Evolutionary conservation across 2,329 filamentous ascomycete species (phyloP), one percentile per base, ranked within the genome.

Genomic region (Rasamsonia emersonii): DNA sequence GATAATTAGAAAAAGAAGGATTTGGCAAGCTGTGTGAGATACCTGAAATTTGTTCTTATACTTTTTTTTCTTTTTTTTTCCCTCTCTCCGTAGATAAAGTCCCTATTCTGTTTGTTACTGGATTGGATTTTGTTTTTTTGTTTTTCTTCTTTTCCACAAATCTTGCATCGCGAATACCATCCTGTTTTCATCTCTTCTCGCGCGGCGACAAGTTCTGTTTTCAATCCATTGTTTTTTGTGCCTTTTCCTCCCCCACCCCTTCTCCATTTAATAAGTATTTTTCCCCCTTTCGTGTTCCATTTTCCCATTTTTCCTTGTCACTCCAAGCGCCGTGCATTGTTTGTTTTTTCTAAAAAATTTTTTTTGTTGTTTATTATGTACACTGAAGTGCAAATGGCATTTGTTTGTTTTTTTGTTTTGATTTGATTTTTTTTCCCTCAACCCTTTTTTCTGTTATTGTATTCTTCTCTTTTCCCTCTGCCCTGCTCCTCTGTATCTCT

Each of bases 371-470:
- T 41, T 37, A 38, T 42, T 42, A 44, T 58, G 54, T 59, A 58
- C 52, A 56, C 56, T 57, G 55, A 54, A 58, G 54, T 53, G 53
- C 52, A 18, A 30, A 19, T 14, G 28, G 18, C 28, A 26, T 32
- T 35, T 32, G 17, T 20, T 28, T 20, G 13, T 28, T 31, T 28
- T 28, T 28, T 38, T 40, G 37, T 33, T 38, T 40, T 32, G 30
- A 37, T 40, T 30, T 28, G 37, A 23, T 36, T 31, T 37, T 17
- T 34, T 19, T 32, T 36, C 34, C 31, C 27, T 28, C 32, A 38
- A 33, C 31, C 35, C 30, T 40, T 35, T 32, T 36, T 32, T 39
- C 36, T 24, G 27, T 39, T 30, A 24, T 15, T 37, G 30, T 37
- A 30, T 33, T 15, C 32, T 30, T 24, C 33, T 36, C 28, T 19